Evolutionary conservation across 495 filamentous ascomycete genomes (phyloP), one percentile per base, ranked within the genome.

Genomic region (Friedmanniomyces simplex): DNA sequence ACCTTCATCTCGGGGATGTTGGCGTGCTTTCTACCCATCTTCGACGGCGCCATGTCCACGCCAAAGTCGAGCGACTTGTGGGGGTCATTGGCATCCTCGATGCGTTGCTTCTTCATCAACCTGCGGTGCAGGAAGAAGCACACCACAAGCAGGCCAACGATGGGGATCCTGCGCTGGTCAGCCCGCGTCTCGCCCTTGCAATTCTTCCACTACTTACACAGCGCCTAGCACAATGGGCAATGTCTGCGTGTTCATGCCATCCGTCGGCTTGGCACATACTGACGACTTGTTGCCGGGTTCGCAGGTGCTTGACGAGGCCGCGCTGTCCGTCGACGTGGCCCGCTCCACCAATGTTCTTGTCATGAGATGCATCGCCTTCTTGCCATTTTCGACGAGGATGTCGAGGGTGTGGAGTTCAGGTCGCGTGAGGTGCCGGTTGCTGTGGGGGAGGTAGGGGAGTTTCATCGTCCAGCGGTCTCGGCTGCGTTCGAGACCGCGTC

Each of bases 31-130:
- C 42, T 55, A 65, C 11, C 64, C 60, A 58, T 69, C 60, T 28
- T 66, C 41, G 75, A 76, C 11, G 43, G 14, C 11, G 24, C 21
- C 50, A 51, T 24, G 12, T 75, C 87, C 69, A 96, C 71, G 28
- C 93, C 93, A 68, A 97, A 98, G 69, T 98, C 93, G 66, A 97
- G 79, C 1, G 89, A 95, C 66, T 85, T 94, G 69, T 94, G 87
- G 63, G 88, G 86, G 67, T 96, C 91, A 58, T 87, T 81, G 30
- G 77, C 76, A 69, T 98, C 93, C 74, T 98, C 93, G 41, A 73
- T 73, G 58, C 77, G 76, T 57, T 90, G 79, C 61, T 80, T 91
- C 62, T 80, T 79, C 16, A 87, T 73, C 63, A 87, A 84, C 67
- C 86, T 77, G 14, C 87, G 81, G 65, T 95, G 89, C 30, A 98